Evolutionary conservation across 805 yeast species (phyloP), one percentile per base, ranked within the genome.

Genomic region (Metschnikowia koreensis): DNA sequence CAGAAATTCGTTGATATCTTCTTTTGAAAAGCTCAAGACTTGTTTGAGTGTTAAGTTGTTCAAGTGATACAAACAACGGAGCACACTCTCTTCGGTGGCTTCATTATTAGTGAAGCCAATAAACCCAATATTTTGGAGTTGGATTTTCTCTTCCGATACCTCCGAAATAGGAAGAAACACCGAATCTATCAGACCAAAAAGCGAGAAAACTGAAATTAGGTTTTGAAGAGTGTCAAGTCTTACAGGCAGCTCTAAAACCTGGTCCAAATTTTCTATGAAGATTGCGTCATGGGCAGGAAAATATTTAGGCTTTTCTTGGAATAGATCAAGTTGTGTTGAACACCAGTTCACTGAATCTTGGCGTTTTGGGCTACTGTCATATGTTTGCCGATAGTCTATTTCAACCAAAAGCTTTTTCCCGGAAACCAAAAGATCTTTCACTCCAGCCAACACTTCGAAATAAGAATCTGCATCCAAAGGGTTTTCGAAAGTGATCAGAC

Each of bases 81-180:
- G 58, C 1, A 84, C 81, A 54, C 77, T 78, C 16, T 72, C 74
- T 60, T 80, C 83, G 38, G 64, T 38, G 29, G 55, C 47, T 4
- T 59, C 56, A 9, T 51, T 37, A 12, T 62, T 67, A 16, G 65
- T 63, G 56, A 80, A 81, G 48, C 77, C 79, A 38, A 84, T 73
- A 57, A 79, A 84, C 0, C 84, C 88, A 26, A 46, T 36, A 9
- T 46, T 31, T 22, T 47, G 46, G 16, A 51, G 36, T 10, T 31
- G 15, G 57, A 79, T 81, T 12, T 77, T 79, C 53, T 74, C 69
- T 39, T 73, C 61, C 17, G 53, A 51, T 16, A 62, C 62, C n/a
- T 65, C 66, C 15, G 67, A 63, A 13, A 68, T 64, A 1, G 91
- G 91, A 56, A 84, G 67, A 52, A 79, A 80, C 11, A 80, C 71